phyloP scores from a whole-genome alignment of 2,329 filamentous ascomycete genomes.

The Claviceps pusilla region DNA sequence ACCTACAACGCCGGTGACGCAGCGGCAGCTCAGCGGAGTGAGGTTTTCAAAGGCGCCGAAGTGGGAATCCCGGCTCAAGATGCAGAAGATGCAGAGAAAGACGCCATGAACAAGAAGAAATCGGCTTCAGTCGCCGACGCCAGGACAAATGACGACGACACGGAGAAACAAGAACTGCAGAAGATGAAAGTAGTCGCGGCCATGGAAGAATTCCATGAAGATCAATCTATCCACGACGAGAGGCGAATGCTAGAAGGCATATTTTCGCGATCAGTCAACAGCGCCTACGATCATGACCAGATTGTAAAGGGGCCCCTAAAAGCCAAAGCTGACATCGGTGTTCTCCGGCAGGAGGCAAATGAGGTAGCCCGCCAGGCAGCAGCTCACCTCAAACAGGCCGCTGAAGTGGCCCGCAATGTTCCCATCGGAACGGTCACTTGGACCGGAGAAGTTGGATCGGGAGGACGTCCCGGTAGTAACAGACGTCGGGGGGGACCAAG shows the following conservation, averaged over 20 bases:
- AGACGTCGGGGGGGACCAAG: slow-evolving; percentile 37
- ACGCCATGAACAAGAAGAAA: not conserved
- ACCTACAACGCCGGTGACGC: slow-evolving; percentile 43
- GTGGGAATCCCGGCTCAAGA: slow-evolving; percentile 27
- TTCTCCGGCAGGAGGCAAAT: slow-evolving; percentile 71
- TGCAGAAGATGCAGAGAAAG: slow-evolving; percentile 2
- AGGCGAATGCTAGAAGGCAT: slow-evolving; percentile 77
- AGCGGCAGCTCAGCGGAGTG: slow-evolving; percentile 58
- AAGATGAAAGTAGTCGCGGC: slow-evolving; percentile 46
- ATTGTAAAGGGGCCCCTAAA: slow-evolving; percentile 67
- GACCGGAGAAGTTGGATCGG: slow-evolving; percentile 73
- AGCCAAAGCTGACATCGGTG: slow-evolving; percentile 56
- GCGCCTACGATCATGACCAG: slow-evolving; percentile 83
- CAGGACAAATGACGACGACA: slow-evolving; percentile 8
- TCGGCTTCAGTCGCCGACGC: slow-evolving; percentile 5
- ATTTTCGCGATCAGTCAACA: slow-evolving; percentile 75
- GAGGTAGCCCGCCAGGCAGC: slow-evolving; percentile 66
- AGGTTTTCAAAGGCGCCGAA: slow-evolving; percentile 77
- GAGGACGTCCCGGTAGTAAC: slow-evolving; percentile 50
- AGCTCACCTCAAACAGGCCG: slow-evolving; percentile 56
- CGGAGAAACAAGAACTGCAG: slow-evolving; percentile 30
- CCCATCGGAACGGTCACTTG: slow-evolving; percentile 82
- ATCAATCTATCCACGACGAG: slow-evolving; percentile 41
- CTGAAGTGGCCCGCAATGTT: slow-evolving; percentile 54
- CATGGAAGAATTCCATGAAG: slow-evolving; percentile 47